These are phyloP conservation scores for Sphagnum tenellum DNA, from an alignment of 225 moss, liverwort and hornwort genomes.

Conservation along the genomic window DNA sequence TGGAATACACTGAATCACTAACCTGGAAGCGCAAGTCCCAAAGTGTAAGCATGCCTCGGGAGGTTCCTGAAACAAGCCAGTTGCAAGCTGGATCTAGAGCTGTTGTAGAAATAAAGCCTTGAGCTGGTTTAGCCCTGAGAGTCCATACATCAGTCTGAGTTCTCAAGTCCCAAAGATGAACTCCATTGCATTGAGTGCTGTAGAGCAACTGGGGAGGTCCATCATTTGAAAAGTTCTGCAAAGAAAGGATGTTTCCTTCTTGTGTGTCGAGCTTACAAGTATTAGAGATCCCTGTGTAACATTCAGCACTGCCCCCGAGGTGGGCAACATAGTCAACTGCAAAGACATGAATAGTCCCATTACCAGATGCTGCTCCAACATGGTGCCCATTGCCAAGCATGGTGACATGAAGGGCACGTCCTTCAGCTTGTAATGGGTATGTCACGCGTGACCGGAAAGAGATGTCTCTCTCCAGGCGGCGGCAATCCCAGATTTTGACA, in stretches of 20 bases:
- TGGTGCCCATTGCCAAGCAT: conserved; percentile 81
- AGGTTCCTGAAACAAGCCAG: conserved; percentile 92
- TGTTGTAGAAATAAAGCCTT: conserved; percentile 71
- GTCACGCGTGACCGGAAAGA: conserved; percentile 87
- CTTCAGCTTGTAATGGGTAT: conserved; percentile 55
- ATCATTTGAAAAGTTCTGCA: conserved; percentile 67
- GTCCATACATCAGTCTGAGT: conserved; percentile 66
- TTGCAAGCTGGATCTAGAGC: conserved; percentile 78
- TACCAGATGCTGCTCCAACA: conserved; percentile 75
- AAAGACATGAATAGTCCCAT: conserved; percentile 69
- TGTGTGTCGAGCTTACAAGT: conserved; percentile 81
- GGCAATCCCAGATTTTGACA: conserved; percentile 95
- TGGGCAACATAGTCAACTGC: conserved; percentile 91
- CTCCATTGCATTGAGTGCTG: conserved; percentile 71
- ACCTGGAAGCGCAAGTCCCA: conserved; percentile 94
- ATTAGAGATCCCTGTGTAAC: conserved; percentile 76
- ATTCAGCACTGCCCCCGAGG: conserved; percentile 63
- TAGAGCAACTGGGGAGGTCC: conserved; percentile 76
- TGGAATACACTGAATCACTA: background rate
- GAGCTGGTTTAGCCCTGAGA: conserved; percentile 64
- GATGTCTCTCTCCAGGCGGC: conserved; percentile 82
- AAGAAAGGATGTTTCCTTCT: conserved; percentile 74
- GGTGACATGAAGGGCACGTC: conserved; percentile 72
- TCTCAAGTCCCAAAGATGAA: conserved; percentile 87
- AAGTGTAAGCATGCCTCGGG: conserved; percentile 78